Percentiles rank a stretch among this genome's conserved stretches.
Evolutionary conservation across 331 rosid genomes (phyloP).

Genomic region (Pyrus hybrid): DNA sequence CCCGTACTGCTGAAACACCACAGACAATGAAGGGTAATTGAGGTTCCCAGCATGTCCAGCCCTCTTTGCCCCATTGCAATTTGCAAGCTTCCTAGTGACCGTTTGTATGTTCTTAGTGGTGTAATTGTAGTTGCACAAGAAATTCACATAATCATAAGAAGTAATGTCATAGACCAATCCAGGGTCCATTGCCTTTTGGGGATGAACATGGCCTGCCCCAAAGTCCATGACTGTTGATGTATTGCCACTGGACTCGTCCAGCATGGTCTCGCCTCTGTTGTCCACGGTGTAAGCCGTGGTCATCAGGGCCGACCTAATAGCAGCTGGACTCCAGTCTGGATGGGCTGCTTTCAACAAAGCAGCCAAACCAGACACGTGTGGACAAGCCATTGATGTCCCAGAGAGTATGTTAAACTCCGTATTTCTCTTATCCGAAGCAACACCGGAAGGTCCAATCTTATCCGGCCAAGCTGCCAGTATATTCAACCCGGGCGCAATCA

Average conservation of each 20-base stretch:
- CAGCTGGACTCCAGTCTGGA: conserved; percentile 92
- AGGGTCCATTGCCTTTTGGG: conserved; percentile 81
- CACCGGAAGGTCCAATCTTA: conserved; percentile 71
- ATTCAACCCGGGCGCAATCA: conserved; percentile 88
- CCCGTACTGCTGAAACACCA: conserved; percentile 80
- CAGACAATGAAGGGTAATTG: conserved; percentile 83
- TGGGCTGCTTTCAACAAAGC: conserved; percentile 92
- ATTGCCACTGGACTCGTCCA: conserved; percentile 87
- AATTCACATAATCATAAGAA: conserved; percentile 64
- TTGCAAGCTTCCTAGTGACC: conserved; percentile 61
- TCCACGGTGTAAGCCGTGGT: conserved; percentile 84
- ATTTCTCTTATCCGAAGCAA: conserved; percentile 52
- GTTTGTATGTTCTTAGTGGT: conserved; percentile 53
- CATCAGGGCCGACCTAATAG: conserved; percentile 83
- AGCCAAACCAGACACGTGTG: conserved; percentile 89
- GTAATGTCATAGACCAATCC: conserved; percentile 66
- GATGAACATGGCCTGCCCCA: conserved; percentile 94
- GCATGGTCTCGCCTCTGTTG: conserved; percentile 56
- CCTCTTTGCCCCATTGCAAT: conserved; percentile 66
- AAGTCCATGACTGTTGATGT: conserved; percentile 63
- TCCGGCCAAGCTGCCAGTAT: conserved; percentile 99
- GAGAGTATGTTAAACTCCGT: conserved; percentile 89
- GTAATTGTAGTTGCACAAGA: conserved; percentile 88
- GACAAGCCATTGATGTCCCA: conserved; percentile 98
- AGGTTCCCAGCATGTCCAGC: conserved; percentile 86